Evolutionary conservation across 2,329 filamentous ascomycete genomes (phyloP), one percentile per base, ranked within the genome.

Genomic region (Colletotrichum limetticola): DNA sequence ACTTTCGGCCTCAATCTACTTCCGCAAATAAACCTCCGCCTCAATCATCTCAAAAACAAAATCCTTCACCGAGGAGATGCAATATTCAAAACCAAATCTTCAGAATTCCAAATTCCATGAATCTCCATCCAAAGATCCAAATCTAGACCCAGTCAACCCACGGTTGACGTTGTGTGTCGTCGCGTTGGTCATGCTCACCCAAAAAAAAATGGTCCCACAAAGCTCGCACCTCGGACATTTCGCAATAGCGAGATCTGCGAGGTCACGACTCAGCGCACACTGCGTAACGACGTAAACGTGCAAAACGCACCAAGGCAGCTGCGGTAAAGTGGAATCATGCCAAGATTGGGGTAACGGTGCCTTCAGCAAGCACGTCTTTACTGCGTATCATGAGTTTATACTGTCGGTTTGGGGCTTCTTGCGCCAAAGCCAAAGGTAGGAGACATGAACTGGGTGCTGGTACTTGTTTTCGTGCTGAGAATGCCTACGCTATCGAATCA

Each of bases 331-430:
- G 67, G 60, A 3, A 69, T 59, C 67, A 65, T 59, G 59, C 53
- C 59, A 68, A 68, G 66, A 37, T 63, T 28, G 66, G 59, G 66
- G 57, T 68, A 19, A 42, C 37, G 37, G 32, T 35, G 32, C 32
- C 32, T 35, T 35, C 57, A 55, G 32, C 2, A 42, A 42, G 37
- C 37, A 19, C 37, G 37, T 8, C 12, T 19, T 16, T 16, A 42
- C 37, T 42, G 16, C 16, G 2, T 19, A 42, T 19, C 5, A 14
- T 19, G 37, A 14, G 37, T 42, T 7, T 2, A 19, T 1, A 19
- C 14, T 42, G 37, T 7, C 16, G 16, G 1, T 42, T 14, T 14
- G 37, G 12, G 7, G 42, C 16, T 8, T n/a, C 42, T 46, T 19
- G 19, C 42, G n/a, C n/a, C 7, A 42, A 6, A 8, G 32, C 32